Evolutionary conservation across 805 yeast genomes (phyloP), one percentile per base, ranked within the genome.

Genomic region (Starmerella potacharoeniae): DNA sequence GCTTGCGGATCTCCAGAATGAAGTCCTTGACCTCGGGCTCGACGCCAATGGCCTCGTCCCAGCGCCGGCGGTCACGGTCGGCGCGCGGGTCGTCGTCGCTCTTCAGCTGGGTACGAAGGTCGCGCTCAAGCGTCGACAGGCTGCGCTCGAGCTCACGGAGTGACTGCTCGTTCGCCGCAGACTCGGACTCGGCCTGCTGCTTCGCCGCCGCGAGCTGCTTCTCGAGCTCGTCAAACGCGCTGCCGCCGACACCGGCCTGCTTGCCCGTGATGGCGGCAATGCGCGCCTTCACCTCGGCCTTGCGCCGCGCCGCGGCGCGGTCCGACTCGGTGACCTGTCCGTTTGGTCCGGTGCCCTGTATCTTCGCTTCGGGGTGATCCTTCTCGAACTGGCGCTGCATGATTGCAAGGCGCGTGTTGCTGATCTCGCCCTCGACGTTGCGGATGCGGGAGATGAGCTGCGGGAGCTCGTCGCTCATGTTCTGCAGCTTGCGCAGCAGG

Each of bases 181-280:
- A 73, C 53, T 82, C 86, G 22, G 68, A 68, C 40, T 74, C 75
- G n/a, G 83, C 77, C 29, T 68, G 71, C 22, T 76, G 73, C 28
- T 77, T 69, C 50, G 80, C 83, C 56, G 74, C 76, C 51, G 75
- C 76, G 58, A 83, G 74, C 49, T 73, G 71, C 6, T 71, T 67
- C 57, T 83, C 87, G 51, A 80, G 77, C 52, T 75, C 77, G 41
- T 80, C 79, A 62, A 77, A 75, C 8, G 68, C 72, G 13, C 64
- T 68, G 29, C 74, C 75, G 35, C 50, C 39, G 7, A 22, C 22
- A 6, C 71, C 71, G 7, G 75, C 70, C 7, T 78, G 73, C 64
- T 82, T 84, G 6, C 96, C 96, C 0, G 97, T 90, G 64, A 91
- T 77, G 4, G 91, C 87, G 33, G 96, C 95, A 95, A 91, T 89